phyloP scores from a whole-genome alignment of 768 basidiomycete genomes.

The Amanita pseudoporphyria region DNA sequence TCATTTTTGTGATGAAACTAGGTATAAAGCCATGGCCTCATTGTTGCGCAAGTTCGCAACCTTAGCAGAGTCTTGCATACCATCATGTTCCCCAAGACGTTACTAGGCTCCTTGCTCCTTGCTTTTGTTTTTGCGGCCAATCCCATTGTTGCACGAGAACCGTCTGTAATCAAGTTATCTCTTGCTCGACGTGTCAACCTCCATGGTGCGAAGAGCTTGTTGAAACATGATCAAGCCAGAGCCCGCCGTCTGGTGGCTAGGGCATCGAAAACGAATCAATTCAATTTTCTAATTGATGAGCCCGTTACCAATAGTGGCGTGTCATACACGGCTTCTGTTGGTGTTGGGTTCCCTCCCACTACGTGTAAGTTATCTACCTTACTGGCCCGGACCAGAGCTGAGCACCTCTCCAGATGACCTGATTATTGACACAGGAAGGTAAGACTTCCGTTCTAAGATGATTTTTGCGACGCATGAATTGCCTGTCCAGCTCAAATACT shows the following conservation, averaged over 20 bases:
- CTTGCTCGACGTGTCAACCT: conserved; percentile 46
- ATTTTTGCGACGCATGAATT: conserved; percentile 2
- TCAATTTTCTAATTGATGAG: conserved; percentile 11
- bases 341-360: conserved; percentile 48
- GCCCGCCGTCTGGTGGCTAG: conserved; percentile 33
- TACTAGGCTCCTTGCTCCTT: conserved; percentile 37
- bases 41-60: too few species aligned
- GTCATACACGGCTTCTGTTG: conserved; percentile 37
- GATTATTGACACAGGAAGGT: conserved; percentile 55
- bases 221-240: conserved; percentile 42
- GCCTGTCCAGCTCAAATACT: conserved; percentile 49
- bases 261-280: conserved; percentile 19
- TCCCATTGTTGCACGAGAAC: conserved; percentile 31
- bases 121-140: conserved; percentile 36
- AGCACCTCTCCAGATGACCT: conserved; percentile 35
- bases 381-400: neutral
- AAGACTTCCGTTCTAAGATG: neutral
- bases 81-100: conserved; percentile 27
- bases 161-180: conserved; percentile 35
- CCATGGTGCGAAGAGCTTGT: conserved; percentile 37
- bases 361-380: conserved; percentile 26
- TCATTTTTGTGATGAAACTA: too few species aligned
- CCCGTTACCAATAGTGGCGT: conserved; percentile 26
- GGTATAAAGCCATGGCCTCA: neutral
- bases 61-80: neutral